Conservation (phyloP, 306 rosid genomes). For the Leucaena leucocephala region DNA sequence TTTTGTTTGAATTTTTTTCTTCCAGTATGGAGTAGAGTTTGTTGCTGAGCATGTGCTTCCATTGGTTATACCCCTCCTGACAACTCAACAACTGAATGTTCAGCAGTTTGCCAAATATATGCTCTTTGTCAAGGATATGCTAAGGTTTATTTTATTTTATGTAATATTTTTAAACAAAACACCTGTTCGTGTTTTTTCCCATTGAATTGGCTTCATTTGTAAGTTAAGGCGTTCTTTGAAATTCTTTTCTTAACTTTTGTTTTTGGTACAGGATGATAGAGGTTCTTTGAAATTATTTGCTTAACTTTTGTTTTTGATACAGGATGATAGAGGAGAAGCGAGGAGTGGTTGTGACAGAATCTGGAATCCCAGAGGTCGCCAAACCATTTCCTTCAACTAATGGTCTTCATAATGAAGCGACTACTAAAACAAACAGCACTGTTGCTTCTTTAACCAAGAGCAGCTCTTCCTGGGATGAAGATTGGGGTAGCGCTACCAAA, state of each 20-base stretch:
- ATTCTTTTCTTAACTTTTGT: conserved; percentile 23
- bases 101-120: conserved; percentile 99
- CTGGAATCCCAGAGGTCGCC: conserved; percentile 70
- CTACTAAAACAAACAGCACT: conserved; percentile 44
- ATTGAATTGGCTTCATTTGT: conserved; percentile 13
- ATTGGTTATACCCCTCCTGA: conserved; percentile 74
- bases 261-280: no score
- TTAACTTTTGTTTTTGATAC: conserved; percentile 37
- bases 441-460: conserved; percentile 53
- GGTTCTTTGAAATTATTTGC: no score
- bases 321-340: conserved; percentile 96
- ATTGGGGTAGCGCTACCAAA: conserved; percentile 71
- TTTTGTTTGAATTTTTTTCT: conserved; percentile 42
- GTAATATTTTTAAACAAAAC: neutral
- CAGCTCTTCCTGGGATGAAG: conserved; percentile 86
- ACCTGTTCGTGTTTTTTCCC: conserved; percentile 6
- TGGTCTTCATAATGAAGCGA: conserved; percentile 59
- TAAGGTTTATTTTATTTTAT: conserved; percentile 56
- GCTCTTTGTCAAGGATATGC: conserved; percentile 96
- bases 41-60: conserved; percentile 98
- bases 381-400: conserved; percentile 55
- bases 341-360: conserved; percentile 82
- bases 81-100: conserved; percentile 88
- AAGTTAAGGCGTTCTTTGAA: conserved; percentile 2
- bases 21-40: conserved; percentile 93